phyloP scores from a whole-genome alignment of 208 protist genomes.

The Paratrypanosoma confusum region DNA sequence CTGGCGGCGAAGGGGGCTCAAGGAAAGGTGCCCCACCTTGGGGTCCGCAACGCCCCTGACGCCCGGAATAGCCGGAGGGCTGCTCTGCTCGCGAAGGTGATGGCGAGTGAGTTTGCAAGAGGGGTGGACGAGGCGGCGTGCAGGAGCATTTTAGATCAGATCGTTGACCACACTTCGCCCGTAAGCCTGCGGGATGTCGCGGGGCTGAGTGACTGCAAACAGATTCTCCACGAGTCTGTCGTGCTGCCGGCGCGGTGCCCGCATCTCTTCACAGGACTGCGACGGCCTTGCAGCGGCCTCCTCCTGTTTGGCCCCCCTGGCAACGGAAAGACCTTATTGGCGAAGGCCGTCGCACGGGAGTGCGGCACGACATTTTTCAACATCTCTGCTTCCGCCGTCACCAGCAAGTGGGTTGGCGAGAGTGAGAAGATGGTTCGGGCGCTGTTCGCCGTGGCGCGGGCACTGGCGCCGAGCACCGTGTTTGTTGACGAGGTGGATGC shows the following conservation, averaged over 20 bases:
- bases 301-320: slow-evolving; percentile 13
- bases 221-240: slow-evolving; percentile 70
- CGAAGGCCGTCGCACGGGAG: slow-evolving; percentile 92
- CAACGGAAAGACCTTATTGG: slow-evolving; percentile 15
- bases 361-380: slow-evolving; percentile 98
- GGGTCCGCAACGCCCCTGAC: too few relatives aligned
- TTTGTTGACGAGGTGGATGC: slow-evolving; percentile 99
- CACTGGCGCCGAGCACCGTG: slow-evolving; percentile 93
- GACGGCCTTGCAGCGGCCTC: slow-evolving; percentile 8
- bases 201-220: slow-evolving; percentile 12
- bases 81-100: too few relatives aligned
- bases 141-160: slow-evolving; percentile 8
- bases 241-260: slow-evolving; percentile 88
- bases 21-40: too few relatives aligned
- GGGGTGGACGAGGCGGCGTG: slow-evolving; percentile 12
- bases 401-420: slow-evolving; percentile 97
- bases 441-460: slow-evolving; percentile 89
- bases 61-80: too few relatives aligned
- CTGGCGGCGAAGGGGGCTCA: too few relatives aligned
- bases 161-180: slow-evolving; percentile 13
- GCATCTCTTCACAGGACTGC: slow-evolving; percentile 75
- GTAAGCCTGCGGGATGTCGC: slow-evolving; percentile 10
- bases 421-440: slow-evolving; percentile 95
- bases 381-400: slow-evolving; percentile 92
- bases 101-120: too few relatives aligned